Percentiles rank a stretch among this genome's conserved stretches.
phyloP scores from a whole-genome alignment of 108 stramenopile species.

The Conticribra weissflogii region DNA sequence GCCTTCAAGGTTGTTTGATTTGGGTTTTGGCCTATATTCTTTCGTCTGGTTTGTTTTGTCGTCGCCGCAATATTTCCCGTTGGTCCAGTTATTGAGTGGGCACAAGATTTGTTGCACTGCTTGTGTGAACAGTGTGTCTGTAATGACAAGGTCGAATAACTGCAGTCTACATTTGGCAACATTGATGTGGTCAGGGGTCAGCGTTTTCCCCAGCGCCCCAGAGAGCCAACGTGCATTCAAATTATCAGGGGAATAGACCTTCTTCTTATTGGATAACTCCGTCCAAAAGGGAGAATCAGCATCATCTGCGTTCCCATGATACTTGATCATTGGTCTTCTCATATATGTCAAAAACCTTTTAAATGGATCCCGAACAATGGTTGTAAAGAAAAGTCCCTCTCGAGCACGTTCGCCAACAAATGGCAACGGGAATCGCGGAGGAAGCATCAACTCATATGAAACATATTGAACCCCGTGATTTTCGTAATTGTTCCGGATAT shows the following conservation, averaged over 20 bases:
- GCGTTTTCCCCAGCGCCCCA: constrained; percentile 19
- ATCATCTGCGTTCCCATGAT: neutral
- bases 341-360: constrained; percentile 25
- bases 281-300: constrained; percentile 28
- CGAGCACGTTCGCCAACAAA: constrained; percentile 38
- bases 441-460: constrained; percentile 45
- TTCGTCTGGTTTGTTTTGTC: neutral
- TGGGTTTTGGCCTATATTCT: constrained; percentile 19
- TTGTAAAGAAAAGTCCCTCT: constrained; percentile 41
- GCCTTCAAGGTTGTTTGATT: constrained; percentile 17
- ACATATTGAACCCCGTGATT: constrained; percentile 46
- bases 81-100: constrained; percentile 37
- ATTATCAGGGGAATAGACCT: constrained; percentile 34
- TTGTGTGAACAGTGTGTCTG: constrained; percentile 28
- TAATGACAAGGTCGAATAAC: constrained; percentile 49
- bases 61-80: constrained; percentile 7
- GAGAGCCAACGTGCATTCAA: constrained; percentile 45
- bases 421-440: constrained; percentile 39
- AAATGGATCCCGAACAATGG: constrained; percentile 44
- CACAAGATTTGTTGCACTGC: constrained; percentile 40
- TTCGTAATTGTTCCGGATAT: constrained; percentile 35
- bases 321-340: neutral
- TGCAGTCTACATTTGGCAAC: constrained; percentile 53
- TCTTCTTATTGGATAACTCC: constrained; percentile 15
- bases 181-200: constrained; percentile 40